phyloP scores from a whole-genome alignment of 305 asterid species.

The Petunia hybrid region DNA sequence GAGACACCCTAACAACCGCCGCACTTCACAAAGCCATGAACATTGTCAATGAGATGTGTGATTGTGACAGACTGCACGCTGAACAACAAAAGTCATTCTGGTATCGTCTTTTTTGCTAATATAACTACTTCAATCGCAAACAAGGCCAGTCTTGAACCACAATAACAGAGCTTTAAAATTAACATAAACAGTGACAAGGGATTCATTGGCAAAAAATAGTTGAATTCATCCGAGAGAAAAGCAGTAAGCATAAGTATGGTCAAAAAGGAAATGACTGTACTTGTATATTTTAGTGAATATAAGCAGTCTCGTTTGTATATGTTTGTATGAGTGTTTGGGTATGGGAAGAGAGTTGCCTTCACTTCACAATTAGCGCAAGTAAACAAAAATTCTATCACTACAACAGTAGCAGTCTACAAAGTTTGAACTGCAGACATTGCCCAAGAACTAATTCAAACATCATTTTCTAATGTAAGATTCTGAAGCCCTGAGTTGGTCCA shows the following conservation, averaged over 20 bases:
- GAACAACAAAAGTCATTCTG: not conserved
- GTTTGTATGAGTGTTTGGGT: not conserved
- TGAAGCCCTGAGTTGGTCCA: not conserved
- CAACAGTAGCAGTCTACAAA: not conserved
- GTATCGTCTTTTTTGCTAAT: not conserved
- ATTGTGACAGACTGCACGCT: not conserved
- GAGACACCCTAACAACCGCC: not conserved
- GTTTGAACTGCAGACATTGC: not conserved
- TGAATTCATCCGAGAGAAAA: slow-evolving; percentile 10
- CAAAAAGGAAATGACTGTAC: not conserved
- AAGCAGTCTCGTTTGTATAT: not conserved
- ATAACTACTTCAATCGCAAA: not conserved
- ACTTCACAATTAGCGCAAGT: not conserved
- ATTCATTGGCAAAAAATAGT: not conserved
- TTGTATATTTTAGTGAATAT: not conserved
- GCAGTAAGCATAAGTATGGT: slow-evolving; percentile 1
- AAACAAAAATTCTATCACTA: slow-evolving; percentile 4
- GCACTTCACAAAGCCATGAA: not conserved
- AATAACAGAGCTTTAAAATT: not conserved
- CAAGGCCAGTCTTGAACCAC: not conserved
- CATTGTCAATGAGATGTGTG: not conserved
- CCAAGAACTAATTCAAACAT: not conserved
- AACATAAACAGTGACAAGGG: slow-evolving; percentile 11
- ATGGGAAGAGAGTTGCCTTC: not conserved
- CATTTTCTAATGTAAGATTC: not conserved